Evolutionary conservation across 495 filamentous ascomycete genomes (phyloP).

Genomic region (Peziza echinospora): DNA sequence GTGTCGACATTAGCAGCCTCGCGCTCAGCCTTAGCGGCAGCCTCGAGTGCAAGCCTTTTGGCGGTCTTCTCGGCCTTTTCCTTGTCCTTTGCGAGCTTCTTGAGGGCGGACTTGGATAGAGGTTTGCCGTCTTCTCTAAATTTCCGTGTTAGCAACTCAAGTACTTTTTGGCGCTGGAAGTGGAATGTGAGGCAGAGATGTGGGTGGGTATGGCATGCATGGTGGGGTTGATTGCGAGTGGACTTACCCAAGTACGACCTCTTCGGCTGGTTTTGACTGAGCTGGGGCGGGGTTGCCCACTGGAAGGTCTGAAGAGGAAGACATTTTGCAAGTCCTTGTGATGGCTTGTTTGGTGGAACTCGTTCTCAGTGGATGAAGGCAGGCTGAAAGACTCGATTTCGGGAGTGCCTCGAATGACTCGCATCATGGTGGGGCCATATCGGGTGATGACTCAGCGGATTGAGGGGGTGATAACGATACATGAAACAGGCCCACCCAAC

Average conservation of each 20-base stretch:
- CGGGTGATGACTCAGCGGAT: no score
- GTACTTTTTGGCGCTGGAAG: not conserved
- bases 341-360: no score
- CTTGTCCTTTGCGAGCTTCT: constrained; percentile 16
- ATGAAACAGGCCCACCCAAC: no score
- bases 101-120: constrained; percentile 14
- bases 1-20: constrained; percentile 17
- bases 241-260: not conserved
- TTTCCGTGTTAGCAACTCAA: not conserved
- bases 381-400: no score
- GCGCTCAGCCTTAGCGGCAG: constrained; percentile 13
- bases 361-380: no score
- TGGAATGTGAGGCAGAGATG: not conserved
- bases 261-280: not conserved
- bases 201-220: not conserved
- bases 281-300: not conserved
- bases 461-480: no score
- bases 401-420: no score
- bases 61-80: constrained; percentile 16
- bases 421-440: no score
- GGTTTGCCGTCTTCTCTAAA: constrained; percentile 10
- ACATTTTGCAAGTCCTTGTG: no score
- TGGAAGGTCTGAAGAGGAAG: not conserved
- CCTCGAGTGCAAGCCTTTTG: constrained; percentile 8
- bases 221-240: not conserved